Base-by-base conservation (phyloP, 2,329 filamentous ascomycete genomes). In the Ascochyta lentis region DNA sequence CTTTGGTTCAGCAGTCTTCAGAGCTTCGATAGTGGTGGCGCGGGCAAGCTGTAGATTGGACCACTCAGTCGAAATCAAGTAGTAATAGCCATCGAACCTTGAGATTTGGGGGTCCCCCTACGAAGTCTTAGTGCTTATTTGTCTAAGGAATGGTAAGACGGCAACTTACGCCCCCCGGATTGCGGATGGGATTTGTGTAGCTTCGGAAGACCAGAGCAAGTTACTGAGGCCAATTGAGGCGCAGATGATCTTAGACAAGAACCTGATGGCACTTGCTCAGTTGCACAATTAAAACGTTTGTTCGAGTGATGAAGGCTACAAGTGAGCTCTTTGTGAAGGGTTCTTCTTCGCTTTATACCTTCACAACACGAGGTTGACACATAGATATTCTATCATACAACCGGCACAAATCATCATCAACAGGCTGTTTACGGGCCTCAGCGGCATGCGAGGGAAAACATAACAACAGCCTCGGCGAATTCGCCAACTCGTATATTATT, bases 51-150 rank as follows among this genome's bases (percentile, higher is more conserved):
- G 75, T 9, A 87, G 73, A 58, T 86, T 75, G 3, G 73, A 80
- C 82, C 82, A 86, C 19, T 81, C 81, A 0, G 83, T 86, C 0
- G 82, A 82, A 58, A 84, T 79, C 24, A 86, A 72, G 59, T 85
- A 85, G 70, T 86, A 86, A 59, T 81, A 85, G 0, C 83, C 83
- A 8, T 77, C 80, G 0, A 76, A 76, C 48, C 79, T 84, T 0
- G 79, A 78, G 9, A 85, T 78, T 55, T 81, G 81, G 0, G 83
- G 82, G 59, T 85, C 83, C 16, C 76, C 49, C 48, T 50, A 22
- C 5, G 26, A 23, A 19, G 1, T 35, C 4, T 50, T 16, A 40
- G 26, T 40, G 6, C 7, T 13, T 12, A 9, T n/a, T 22, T n/a
- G 24, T n/a, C 0, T 7, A 4, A 9, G 10, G 3, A 15, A 37